Evolutionary conservation across 169 alveolate species (phyloP).

Genomic region (Sarcocystis neurona): DNA sequence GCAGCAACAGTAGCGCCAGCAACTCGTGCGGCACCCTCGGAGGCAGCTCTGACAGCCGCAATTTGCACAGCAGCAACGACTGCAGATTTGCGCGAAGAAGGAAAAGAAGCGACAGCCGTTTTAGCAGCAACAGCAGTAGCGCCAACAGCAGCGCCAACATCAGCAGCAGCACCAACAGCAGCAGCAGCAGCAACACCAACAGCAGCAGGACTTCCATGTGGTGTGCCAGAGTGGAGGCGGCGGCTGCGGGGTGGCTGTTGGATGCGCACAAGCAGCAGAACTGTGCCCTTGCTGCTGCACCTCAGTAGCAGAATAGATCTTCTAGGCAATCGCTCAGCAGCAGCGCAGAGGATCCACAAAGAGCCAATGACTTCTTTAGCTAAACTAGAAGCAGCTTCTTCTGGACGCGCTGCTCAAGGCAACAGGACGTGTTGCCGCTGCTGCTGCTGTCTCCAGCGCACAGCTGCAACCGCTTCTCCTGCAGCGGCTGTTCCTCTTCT

Average conservation of each 20-base stretch:
- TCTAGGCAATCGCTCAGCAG: neutral
- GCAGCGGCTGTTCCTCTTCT: too few relatives aligned
- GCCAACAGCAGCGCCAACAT: neutral
- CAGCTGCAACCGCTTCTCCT: too few relatives aligned
- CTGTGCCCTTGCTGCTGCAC: neutral
- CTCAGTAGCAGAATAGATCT: neutral
- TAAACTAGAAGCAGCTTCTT: neutral
- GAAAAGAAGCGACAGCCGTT: neutral
- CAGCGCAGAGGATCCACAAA: slow-evolving; percentile 17
- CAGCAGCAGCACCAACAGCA: neutral
- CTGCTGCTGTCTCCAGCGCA: too few relatives aligned
- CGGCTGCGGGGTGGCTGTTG: neutral
- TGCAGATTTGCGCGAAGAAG: neutral
- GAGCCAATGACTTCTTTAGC: slow-evolving; percentile 13
- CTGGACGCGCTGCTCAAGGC: neutral
- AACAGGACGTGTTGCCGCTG: neutral
- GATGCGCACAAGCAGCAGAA: slow-evolving; percentile 10
- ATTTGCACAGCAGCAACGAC: neutral
- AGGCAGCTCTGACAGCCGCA: too few relatives aligned
- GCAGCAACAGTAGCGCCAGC: too few relatives aligned
- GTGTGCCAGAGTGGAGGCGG: neutral
- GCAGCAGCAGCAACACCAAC: neutral
- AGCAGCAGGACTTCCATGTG: neutral
- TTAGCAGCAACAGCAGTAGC: neutral
- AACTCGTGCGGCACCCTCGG: too few relatives aligned